These are phyloP conservation scores for Boletales sp. DNA, from an alignment of 768 basidiomycete genomes.

Conservation along the genomic window DNA sequence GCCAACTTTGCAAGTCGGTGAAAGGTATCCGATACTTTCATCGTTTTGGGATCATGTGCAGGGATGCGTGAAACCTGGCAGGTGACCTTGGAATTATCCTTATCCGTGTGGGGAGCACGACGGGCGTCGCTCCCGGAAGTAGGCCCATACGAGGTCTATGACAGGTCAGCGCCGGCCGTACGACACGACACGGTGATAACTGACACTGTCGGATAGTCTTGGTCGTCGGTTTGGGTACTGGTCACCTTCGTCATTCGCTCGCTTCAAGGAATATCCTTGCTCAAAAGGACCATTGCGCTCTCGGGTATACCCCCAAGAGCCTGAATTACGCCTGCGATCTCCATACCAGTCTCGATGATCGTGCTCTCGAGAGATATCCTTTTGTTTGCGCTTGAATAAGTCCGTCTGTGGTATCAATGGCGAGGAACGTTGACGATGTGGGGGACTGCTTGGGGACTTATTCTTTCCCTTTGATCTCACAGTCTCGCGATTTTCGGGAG, in stretches of 20 bases:
- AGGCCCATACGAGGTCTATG: constrained; percentile 13
- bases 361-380: constrained; percentile 19
- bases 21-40: constrained; percentile 31
- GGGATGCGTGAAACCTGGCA: neutral
- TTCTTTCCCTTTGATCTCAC: constrained; percentile 22
- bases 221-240: constrained; percentile 27
- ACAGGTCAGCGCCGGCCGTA: constrained; percentile 8
- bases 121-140: constrained; percentile 1
- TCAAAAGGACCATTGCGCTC: constrained; percentile 17
- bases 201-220: constrained; percentile 25
- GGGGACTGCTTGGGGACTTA: constrained; percentile 20
- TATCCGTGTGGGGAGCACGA: constrained; percentile 5
- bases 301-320: constrained; percentile 18
- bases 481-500: constrained; percentile 21
- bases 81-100: neutral
- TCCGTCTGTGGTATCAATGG: constrained; percentile 44
- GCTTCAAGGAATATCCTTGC: constrained; percentile 21
- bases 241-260: constrained; percentile 22
- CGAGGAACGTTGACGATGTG: constrained; percentile 24
- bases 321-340: constrained; percentile 24
- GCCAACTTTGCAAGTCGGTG: constrained; percentile 36
- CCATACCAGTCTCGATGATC: constrained; percentile 20
- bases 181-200: constrained; percentile 6
- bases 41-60: constrained; percentile 3
- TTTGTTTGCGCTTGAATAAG: constrained; percentile 35